Conservation (phyloP, 2,329 filamentous ascomycete genomes). For the Aspergillus japonicus region DNA sequence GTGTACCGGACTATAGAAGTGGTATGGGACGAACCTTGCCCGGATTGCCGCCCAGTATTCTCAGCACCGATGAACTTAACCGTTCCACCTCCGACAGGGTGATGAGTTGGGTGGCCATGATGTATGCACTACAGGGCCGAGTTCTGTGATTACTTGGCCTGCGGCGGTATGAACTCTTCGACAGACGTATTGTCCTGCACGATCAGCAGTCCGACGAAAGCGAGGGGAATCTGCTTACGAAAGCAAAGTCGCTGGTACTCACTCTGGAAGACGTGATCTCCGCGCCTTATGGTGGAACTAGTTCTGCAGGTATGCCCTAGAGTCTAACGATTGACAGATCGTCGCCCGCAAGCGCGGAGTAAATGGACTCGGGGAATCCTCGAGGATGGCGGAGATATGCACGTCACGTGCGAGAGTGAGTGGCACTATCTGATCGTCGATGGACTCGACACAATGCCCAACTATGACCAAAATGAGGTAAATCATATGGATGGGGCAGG, state of each 20-base stretch:
- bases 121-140: neutral
- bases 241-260: neutral
- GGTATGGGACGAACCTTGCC: conserved; percentile 60
- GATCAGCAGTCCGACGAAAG: neutral
- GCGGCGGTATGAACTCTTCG: neutral
- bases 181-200: neutral
- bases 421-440: too few relatives aligned
- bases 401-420: neutral
- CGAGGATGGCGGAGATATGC: neutral
- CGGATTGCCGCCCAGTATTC: conserved; percentile 88
- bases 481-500: too few relatives aligned
- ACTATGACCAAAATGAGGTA: too few relatives aligned
- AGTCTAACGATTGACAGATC: neutral
- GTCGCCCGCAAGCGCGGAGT: neutral
- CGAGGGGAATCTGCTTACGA: neutral
- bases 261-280: neutral
- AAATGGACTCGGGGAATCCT: neutral
- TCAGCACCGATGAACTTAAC: conserved; percentile 73
- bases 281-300: neutral
- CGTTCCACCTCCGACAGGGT: conserved; percentile 71
- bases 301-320: neutral
- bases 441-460: too few relatives aligned
- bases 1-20: neutral
- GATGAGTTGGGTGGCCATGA: conserved; percentile 62
- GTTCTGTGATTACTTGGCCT: neutral